Evolutionary conservation across 2,329 filamentous ascomycete genomes (phyloP).

Genomic region (Cladosporium phlei): DNA sequence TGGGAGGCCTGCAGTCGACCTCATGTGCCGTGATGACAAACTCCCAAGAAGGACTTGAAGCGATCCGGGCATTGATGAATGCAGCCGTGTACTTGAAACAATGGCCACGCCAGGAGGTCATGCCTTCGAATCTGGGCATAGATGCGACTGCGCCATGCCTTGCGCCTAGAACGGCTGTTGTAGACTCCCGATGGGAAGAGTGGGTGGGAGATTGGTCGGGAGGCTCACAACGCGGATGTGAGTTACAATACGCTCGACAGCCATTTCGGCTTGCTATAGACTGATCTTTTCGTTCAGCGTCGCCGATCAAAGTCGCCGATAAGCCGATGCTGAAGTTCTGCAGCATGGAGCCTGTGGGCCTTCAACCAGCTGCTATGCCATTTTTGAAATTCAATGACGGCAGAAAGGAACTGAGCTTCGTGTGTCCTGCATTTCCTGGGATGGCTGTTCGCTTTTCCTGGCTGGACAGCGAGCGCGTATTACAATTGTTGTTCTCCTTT

Average conservation of each 20-base stretch:
- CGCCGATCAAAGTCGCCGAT: background rate
- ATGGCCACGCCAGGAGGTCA: background rate
- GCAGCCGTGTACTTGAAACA: background rate
- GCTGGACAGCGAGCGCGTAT: background rate
- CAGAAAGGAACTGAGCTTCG: background rate
- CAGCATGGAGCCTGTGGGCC: background rate
- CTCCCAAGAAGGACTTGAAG: background rate
- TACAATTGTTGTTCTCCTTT: background rate
- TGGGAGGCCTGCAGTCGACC: background rate
- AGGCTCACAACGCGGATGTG: background rate
- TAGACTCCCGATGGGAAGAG: background rate
- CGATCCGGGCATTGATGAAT: background rate
- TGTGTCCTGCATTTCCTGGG: background rate
- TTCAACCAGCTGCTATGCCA: background rate
- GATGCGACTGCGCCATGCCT: background rate
- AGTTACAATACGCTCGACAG: too few relatives aligned
- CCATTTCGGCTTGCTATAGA: too few relatives aligned
- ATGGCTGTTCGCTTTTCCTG: background rate
- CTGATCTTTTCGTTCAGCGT: background rate
- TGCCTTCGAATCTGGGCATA: background rate
- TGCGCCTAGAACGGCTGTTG: background rate
- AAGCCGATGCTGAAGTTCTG: background rate
- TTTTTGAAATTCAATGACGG: background rate
- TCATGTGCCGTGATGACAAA: background rate
- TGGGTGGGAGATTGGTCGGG: background rate